A percentile compares a stretch with the other conserved stretches of the same genome.
These are phyloP conservation scores for Tetraselmis striata DNA, from an alignment of 139 green algal genomes.

Conservation along the genomic window DNA sequence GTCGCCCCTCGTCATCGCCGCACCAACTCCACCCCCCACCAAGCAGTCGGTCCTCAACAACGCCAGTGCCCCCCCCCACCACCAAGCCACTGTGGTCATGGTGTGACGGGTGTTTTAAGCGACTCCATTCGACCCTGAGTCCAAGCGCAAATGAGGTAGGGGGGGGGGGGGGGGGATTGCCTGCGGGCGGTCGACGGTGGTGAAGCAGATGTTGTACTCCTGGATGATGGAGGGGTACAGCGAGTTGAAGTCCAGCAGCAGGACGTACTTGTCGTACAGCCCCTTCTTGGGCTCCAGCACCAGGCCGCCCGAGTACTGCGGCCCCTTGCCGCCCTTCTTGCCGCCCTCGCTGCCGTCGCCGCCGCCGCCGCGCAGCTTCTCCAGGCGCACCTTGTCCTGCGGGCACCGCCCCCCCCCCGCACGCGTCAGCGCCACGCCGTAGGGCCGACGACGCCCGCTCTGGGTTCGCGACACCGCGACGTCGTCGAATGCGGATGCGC, in stretches of 20 bases:
- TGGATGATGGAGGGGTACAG: constrained; percentile 99
- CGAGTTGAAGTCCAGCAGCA: constrained; percentile 98
- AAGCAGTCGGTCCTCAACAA: too few relatives aligned
- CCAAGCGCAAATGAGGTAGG: too few relatives aligned
- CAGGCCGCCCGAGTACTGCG: constrained; percentile 81
- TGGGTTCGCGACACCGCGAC: not conserved
- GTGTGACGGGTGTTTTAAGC: too few relatives aligned
- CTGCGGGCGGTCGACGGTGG: constrained; percentile 72
- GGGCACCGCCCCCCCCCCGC: not conserved
- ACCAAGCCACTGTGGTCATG: too few relatives aligned
- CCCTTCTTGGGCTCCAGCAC: constrained; percentile 98
- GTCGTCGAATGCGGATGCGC: too few relatives aligned
- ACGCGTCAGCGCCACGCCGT: too few relatives aligned
- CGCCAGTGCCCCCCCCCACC: too few relatives aligned
- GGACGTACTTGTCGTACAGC: constrained; percentile 94
- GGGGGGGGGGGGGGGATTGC: constrained; percentile 19
- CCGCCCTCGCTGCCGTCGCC: constrained; percentile 12
- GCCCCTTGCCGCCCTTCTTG: constrained; percentile 34
- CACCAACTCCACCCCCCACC: too few relatives aligned
- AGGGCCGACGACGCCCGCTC: not conserved
- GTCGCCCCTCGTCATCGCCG: too few relatives aligned
- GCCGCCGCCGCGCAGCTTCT: constrained; percentile 7
- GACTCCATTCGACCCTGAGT: too few relatives aligned
- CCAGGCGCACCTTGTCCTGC: constrained; percentile 3
- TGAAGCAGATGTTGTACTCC: constrained; percentile 99